Evolutionary conservation across 1,284 basidiomycete species (phyloP), one percentile per base, ranked within the genome.

Genomic region (Farysia itapuensis): DNA sequence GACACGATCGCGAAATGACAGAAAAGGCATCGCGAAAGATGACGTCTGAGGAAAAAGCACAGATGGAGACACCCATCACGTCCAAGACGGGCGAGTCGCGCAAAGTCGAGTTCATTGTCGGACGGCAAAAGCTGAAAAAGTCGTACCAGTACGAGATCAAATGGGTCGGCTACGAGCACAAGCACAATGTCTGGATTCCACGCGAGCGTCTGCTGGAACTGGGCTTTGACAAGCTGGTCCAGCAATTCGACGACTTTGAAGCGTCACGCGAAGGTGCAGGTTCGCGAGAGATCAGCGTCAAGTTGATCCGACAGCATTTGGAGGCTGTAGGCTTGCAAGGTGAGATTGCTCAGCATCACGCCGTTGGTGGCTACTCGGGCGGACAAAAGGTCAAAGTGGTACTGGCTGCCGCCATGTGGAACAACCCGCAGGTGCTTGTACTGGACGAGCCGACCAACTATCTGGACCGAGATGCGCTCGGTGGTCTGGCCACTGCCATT

Each of bases 41-140:
- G 60, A 89, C 90, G n/a, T 83, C 84, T 33, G 93, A 90, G 77
- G 94, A 98, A 75, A 84, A 86, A 77, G 82, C 81, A 8, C 75
- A 89, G 68, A 81, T 96, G 70, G 90, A 94, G 53, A 84, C 84
- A 45, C 90, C 93, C 18, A 95, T 95, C 81, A 84, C 89, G 52
- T 91, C 93, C 35, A 89, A 85, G 79, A 90, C 91, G 72, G 94
- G 94, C 54, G 86, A 90, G 73, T 86, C 87, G 77, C 85, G 94
- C 60, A 92, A 89, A 81, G 81, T 98, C 30, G 94, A 74, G 82
- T 78, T 79, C 88, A 84, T 97, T 69, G 88, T 97, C 82, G 94
- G 94, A 73, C 88, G 94, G 52, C 91, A 94, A 82, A 98, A 98
- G 81, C 83, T 95, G 69, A 98, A 96, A 81, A 96, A 97, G 70